Evolutionary conservation across 768 basidiomycete species (phyloP).

Genomic region (Leccinellum albellum): DNA sequence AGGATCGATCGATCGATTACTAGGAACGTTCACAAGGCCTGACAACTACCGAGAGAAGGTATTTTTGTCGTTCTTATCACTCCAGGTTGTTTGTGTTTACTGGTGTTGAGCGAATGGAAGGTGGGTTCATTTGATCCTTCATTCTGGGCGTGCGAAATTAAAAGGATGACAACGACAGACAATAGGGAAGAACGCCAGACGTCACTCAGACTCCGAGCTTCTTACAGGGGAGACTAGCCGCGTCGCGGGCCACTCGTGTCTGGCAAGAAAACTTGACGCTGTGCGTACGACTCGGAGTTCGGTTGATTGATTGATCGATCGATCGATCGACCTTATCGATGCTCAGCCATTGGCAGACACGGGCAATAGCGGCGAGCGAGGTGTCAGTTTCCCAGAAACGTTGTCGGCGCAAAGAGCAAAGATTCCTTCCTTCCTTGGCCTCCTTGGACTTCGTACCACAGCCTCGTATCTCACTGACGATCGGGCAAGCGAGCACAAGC

Average conservation of each 20-base stretch:
- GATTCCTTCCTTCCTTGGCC: neutral
- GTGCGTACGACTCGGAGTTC: neutral
- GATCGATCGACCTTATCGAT: neutral
- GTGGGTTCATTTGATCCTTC: neutral
- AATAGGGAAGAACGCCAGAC: neutral
- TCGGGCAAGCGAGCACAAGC: neutral
- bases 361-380: neutral
- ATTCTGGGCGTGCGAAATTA: neutral
- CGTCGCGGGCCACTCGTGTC: neutral
- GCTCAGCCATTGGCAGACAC: neutral
- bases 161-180: neutral
- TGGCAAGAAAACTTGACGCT: neutral
- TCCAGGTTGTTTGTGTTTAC: neutral
- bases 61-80: neutral
- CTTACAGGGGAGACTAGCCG: neutral
- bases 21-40: neutral
- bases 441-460: neutral
- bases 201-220: neutral
- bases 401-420: neutral
- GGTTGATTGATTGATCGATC: neutral
- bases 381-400: neutral
- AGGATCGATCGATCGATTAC: neutral
- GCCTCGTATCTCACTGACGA: neutral
- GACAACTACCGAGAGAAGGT: neutral
- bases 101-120: neutral